These are phyloP conservation scores for Solidago caesia DNA, from an alignment of 129 eudicot species.

Conservation along the genomic window DNA sequence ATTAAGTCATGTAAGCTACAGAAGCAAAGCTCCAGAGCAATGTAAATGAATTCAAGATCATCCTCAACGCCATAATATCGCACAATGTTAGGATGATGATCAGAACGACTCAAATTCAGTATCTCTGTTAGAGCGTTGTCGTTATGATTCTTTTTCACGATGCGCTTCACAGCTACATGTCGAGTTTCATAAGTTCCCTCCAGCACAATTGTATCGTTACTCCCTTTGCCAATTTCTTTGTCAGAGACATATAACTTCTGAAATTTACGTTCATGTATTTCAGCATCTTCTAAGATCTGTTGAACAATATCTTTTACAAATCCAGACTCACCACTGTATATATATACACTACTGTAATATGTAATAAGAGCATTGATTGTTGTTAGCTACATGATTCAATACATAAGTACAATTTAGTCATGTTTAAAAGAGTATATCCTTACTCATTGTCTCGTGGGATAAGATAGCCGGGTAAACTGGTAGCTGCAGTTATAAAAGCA, in stretches of 20 bases:
- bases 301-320: too few species aligned
- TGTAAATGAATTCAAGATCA: conserved; percentile 80
- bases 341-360: too few species aligned
- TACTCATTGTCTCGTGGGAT: too few species aligned
- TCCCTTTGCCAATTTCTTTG: conserved; percentile 83
- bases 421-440: too few species aligned
- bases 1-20: too few species aligned
- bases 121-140: conserved; percentile 84
- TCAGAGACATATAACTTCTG: conserved; percentile 52
- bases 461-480: too few species aligned
- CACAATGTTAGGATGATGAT: conserved; percentile 81
- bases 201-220: conserved; percentile 82
- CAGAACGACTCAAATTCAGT: conserved; percentile 79
- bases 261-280: conserved; percentile 45
- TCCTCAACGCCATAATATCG: conserved; percentile 81
- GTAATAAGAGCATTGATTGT: too few species aligned
- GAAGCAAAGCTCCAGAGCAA: conserved; percentile 73
- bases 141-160: conserved; percentile 71
- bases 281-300: too few species aligned
- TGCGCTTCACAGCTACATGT: conserved; percentile 85
- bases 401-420: too few species aligned
- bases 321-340: too few species aligned
- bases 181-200: conserved; percentile 86
- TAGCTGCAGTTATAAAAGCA: too few species aligned
- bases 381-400: too few species aligned